Base-by-base conservation (phyloP, 1,284 basidiomycete genomes). In the Trichosporon faecale region DNA sequence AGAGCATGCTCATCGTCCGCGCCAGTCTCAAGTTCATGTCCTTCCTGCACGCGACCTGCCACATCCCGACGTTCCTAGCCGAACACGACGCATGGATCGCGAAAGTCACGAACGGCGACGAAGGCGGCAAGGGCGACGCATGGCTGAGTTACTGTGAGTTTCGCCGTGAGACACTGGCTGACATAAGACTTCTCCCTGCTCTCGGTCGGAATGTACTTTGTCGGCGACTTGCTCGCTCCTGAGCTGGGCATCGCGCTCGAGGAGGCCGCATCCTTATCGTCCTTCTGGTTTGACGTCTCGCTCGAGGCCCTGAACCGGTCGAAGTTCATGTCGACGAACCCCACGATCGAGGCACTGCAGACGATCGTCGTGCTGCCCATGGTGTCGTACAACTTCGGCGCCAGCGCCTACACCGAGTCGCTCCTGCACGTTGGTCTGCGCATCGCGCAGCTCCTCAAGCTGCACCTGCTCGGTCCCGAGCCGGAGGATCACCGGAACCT, bases 41-140 rank as follows among this genome's bases (percentile, higher is more conserved):
- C 66, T 73, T 73, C 67, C 72, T 78, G 12, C 77, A 78, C 68
- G 67, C 67, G 21, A 70, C 74, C 14, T 72, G 73, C n/a, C 77
- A 78, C 63, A 67, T 75, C 23, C 77, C 77, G 1, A 71, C 67
- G 0, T 78, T 74, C 60, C 64, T 78, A 7, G 40, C 44, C 4
- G 73, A 76, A 55, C 77, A 78, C 40, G 75, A 77, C 49, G 67
- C 70, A 60, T 78, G 77, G 77, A 75, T 76, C 25, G 57, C 60
- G 6, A 69, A 66, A 0, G 63, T 76, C 9, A 72, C 68, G 57
- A 69, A 72, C 29, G 73, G 73, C 16, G 44, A 68, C 8, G 67
- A 70, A 52, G 60, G 64, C 18, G 71, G 68, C 23, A 74, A 74
- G 66, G 66, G 71, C 44, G 73, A 74, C 35, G 73, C 73, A 8